Evolutionary conservation across 2,329 filamentous ascomycete species (phyloP), one percentile per base, ranked within the genome.

Genomic region (Nannizziopsis barbatae): DNA sequence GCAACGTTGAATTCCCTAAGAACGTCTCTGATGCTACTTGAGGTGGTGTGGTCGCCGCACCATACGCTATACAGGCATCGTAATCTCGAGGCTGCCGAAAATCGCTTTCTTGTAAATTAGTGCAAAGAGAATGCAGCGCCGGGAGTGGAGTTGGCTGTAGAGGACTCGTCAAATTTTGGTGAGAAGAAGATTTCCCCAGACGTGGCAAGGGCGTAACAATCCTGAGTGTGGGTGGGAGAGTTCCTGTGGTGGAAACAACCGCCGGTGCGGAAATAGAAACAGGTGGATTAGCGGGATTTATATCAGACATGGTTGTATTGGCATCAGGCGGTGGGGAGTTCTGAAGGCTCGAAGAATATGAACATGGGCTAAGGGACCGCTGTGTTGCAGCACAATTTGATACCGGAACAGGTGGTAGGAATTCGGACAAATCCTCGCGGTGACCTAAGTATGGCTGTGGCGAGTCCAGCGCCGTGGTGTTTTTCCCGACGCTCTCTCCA

Each of bases 381-480:
- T 27, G 22, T 27, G 7, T 27, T 7, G 22, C 22, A 4, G 7
- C 22, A 18, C 35, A 42, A 22, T 50, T 38, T 6, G 37, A 31
- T n/a, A 63, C 42, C n/a, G 62, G 55, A 42, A 62, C 46, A 36
- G 63, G 58, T 31, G 54, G 57, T 52, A 65, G 65, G 20, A 67
- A 56, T 12, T 55, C 49, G 5, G 56, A 50, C 45, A 63, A 62
- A 42, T 51, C 53, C 4, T 60, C 55, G 46, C 59, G 51, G 22
- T 58, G 50, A 8, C 57, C 58, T 11, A 62, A 54, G 48, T 67
- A 72, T 49, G 49, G 41, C 32, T 50, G 52, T 18, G 65, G 60
- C 27, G 65, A 58, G 53, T 70, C 71, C 20, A 70, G 61, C 41
- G 62, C 62, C 48, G 67, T 20, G 22, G 31, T 56, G 52, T 67